Base-by-base conservation (phyloP, 345 rosid species). In the Barbarea vulgaris region DNA sequence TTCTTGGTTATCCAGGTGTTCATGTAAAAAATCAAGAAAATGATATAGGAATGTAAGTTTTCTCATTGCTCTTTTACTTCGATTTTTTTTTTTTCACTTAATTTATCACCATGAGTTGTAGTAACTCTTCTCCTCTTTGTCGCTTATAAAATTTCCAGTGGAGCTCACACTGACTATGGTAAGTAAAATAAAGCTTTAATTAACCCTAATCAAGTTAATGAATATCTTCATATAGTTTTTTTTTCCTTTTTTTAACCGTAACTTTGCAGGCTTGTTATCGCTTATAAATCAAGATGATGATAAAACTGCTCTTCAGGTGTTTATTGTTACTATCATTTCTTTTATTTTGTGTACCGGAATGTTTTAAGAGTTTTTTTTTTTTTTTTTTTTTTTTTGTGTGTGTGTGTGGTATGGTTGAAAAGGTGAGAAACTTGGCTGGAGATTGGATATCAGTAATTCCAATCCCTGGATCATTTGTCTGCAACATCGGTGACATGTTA, bases 111-210 rank as follows among this genome's bases (percentile, higher is more conserved):
- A 33, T 9, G 0, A n/a, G 1, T 15, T 4, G 4, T 18, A 3
- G 30, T 65, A 46, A 7, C 34, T 28, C 30, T 1, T 24, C 25
- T n/a, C 30, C 6, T 28, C 30, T 28, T 27, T 27, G 2, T 27
- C 14, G 33, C 52, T 14, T 52, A 53, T 21, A 33, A 33, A 33
- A 7, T 33, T 7, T 33, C n/a, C 9, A 93, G 97, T 36, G 91
- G 93, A 80, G 91, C 90, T 36, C 91, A 83, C 78, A 93, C 97
- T 2, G 98, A 93, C 62, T 89, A 93, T 70, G 96, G 93, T 91
- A 84, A 83, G 58, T 60, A n/a, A n/a, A n/a, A n/a, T n/a, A n/a
- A 41, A 37, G 13, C 18, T 3, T n/a, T n/a, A n/a, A n/a, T 67
- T 24, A 65, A 57, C 11, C 22, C n/a, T n/a, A n/a, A n/a, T n/a